Conservation (phyloP, 2,329 filamentous ascomycete species). For the Thermoascus crustaceus region DNA sequence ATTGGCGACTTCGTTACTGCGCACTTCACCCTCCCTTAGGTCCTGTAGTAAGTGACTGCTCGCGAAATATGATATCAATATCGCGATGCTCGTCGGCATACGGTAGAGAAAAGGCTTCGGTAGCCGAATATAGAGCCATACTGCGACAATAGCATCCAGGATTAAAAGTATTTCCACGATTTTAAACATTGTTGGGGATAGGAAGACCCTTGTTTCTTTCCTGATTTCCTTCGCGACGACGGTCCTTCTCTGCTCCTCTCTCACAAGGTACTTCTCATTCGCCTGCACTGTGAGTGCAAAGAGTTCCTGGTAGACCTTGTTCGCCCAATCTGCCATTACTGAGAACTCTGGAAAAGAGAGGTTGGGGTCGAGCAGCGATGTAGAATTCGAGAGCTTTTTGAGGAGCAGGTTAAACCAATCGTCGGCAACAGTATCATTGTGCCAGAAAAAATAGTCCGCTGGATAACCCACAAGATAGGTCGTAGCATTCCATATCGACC, state of each 20-base stretch:
- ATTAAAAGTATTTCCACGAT: constrained; percentile 39
- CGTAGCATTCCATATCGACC: constrained; percentile 1
- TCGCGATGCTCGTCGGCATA: constrained; percentile 45
- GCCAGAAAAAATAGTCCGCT: constrained; percentile 27
- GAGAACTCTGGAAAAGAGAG: constrained; percentile 25
- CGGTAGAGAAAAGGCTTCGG: constrained; percentile 41
- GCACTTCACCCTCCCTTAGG: constrained; percentile 12
- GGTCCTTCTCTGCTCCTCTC: not conserved
- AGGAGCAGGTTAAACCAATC: constrained; percentile 46
- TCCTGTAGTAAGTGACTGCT: constrained; percentile 39
- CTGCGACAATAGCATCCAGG: constrained; percentile 37
- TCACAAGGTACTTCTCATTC: constrained; percentile 36
- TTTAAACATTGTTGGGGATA: constrained; percentile 40
- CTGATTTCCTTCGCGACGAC: not conserved
- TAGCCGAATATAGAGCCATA: constrained; percentile 35
- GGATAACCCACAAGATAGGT: not conserved
- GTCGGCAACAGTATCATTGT: constrained; percentile 38
- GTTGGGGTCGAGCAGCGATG: constrained; percentile 27
- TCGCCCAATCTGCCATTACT: constrained; percentile 15
- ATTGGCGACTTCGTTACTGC: not conserved
- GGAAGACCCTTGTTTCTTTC: constrained; percentile 36
- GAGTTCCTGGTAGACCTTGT: constrained; percentile 26
- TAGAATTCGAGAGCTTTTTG: constrained; percentile 18
- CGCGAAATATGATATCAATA: constrained; percentile 41
- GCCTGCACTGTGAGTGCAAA: constrained; percentile 39